Percentiles rank a stretch among this genome's conserved stretches.
Conservation (phyloP, 805 yeast genomes). For the Lipomyces starkeyi region DNA sequence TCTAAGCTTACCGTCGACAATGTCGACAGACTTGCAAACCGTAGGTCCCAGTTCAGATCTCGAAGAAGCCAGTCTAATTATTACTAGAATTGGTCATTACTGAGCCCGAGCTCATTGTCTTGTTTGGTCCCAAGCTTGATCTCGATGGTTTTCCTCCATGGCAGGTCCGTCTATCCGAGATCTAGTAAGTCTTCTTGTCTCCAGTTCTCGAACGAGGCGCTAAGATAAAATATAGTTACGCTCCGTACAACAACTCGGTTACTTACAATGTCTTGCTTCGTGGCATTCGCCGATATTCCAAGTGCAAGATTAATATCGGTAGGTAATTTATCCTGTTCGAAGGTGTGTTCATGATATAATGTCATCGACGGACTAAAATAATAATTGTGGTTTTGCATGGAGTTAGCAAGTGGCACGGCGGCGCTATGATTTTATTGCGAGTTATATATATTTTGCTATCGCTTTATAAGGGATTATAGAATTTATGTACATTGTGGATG, state of each 20-base stretch:
- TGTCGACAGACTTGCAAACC: slow-evolving; percentile 56
- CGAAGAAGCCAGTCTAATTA: neutral
- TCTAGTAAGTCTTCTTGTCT: slow-evolving; percentile 49
- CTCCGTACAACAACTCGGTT: slow-evolving; percentile 34
- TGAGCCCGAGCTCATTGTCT: slow-evolving; percentile 89
- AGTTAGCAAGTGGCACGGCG: neutral
- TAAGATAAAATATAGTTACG: slow-evolving; percentile 22
- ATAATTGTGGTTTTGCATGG: neutral
- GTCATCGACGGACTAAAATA: neutral
- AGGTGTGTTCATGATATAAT: neutral
- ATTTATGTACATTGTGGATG: neutral
- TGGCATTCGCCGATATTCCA: slow-evolving; percentile 57
- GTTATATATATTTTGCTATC: neutral
- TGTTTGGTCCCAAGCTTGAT: slow-evolving; percentile 86
- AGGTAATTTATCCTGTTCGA: slow-evolving; percentile 51
- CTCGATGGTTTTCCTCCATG: slow-evolving; percentile 97
- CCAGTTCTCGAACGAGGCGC: neutral
- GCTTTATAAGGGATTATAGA: neutral
- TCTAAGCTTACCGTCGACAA: slow-evolving; percentile 75
- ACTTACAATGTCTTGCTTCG: slow-evolving; percentile 60
- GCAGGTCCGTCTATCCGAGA: slow-evolving; percentile 90
- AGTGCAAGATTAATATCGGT: slow-evolving; percentile 88
- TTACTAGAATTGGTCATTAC: slow-evolving; percentile 68
- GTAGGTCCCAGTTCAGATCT: slow-evolving; percentile 43
- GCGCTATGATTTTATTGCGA: neutral